phyloP scores from a whole-genome alignment of 768 basidiomycete species.

The Podaxis sp. region DNA sequence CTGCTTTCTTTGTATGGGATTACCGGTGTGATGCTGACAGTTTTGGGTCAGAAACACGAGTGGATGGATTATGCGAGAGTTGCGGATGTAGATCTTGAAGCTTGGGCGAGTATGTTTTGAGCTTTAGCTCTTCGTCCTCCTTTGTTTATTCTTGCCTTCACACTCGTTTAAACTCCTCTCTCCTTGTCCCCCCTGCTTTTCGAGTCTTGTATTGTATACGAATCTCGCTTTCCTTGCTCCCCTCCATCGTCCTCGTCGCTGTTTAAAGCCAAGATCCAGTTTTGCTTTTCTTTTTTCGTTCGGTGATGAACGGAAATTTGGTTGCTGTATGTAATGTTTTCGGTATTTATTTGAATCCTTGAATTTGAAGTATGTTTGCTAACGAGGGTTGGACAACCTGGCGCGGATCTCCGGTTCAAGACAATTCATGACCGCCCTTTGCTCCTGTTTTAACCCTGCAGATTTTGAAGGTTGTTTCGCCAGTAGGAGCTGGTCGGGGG shows the following conservation, averaged over 20 bases:
- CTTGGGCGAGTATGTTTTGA: conserved; percentile 77
- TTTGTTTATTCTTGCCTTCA: not conserved
- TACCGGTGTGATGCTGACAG: not conserved
- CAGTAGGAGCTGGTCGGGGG: too few relatives aligned
- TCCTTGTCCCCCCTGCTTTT: not conserved
- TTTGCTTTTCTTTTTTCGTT: not conserved
- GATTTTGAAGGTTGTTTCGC: too few relatives aligned
- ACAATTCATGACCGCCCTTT: too few relatives aligned
- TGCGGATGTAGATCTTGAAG: conserved; percentile 70
- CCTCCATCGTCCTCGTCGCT: not conserved
- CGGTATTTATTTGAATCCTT: not conserved
- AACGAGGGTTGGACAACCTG: too few relatives aligned
- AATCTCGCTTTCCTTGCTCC: not conserved
- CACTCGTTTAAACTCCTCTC: not conserved
- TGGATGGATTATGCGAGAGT: conserved; percentile 71
- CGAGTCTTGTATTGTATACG: not conserved
- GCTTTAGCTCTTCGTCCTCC: not conserved
- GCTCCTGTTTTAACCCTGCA: too few relatives aligned
- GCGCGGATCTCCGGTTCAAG: too few relatives aligned
- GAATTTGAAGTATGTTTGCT: too few relatives aligned
- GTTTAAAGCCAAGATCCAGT: not conserved
- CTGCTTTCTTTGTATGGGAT: conserved; percentile 1
- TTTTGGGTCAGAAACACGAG: conserved; percentile 54
- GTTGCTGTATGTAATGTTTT: not conserved
- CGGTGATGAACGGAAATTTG: not conserved